Percentiles rank a stretch among this genome's conserved stretches.
phyloP scores from a whole-genome alignment of 2,329 filamentous ascomycete species.

The Fusarium duplospermum region DNA sequence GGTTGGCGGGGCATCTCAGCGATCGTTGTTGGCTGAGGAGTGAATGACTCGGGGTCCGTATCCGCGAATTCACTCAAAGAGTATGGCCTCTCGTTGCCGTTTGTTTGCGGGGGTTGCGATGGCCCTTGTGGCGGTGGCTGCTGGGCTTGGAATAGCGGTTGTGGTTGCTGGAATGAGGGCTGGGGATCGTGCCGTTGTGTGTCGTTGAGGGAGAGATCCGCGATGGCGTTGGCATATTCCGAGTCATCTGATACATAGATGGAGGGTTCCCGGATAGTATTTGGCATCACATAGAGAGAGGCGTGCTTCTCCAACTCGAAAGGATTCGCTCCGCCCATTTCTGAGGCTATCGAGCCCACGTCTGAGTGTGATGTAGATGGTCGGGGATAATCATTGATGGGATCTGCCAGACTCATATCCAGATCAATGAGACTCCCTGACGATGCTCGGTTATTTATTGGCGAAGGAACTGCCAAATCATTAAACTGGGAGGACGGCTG shows the following conservation, averaged over 20 bases:
- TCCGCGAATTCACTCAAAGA: slow-evolving; percentile 56
- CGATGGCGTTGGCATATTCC: slow-evolving; percentile 56
- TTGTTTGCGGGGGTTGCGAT: slow-evolving; percentile 22
- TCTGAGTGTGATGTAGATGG: slow-evolving; percentile 72
- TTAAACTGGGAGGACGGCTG: slow-evolving; percentile 55
- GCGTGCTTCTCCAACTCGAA: slow-evolving; percentile 74
- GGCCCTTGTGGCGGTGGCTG: slow-evolving; percentile 4
- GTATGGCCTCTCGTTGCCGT: slow-evolving; percentile 48
- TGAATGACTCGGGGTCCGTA: slow-evolving; percentile 53
- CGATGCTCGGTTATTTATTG: slow-evolving; percentile 55
- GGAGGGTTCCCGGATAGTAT: slow-evolving; percentile 63
- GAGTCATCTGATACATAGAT: slow-evolving; percentile 72
- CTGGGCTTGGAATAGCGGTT: slow-evolving; percentile 26
- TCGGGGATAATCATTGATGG: slow-evolving; percentile 59
- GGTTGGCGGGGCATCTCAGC: slow-evolving; percentile 38
- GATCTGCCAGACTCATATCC: slow-evolving; percentile 66
- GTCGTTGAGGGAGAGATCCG: slow-evolving; percentile 45
- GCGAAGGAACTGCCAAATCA: slow-evolving; percentile 54
- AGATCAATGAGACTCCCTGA: slow-evolving; percentile 64
- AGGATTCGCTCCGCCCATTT: slow-evolving; percentile 65
- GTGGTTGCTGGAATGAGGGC: slow-evolving; percentile 34
- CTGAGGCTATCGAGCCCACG: slow-evolving; percentile 65
- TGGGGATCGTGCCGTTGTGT: slow-evolving; percentile 34
- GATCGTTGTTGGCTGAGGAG: slow-evolving; percentile 47
- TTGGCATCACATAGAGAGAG: slow-evolving; percentile 61